Conservation (phyloP, 2,329 filamentous ascomycete genomes). For the Diaporthe vexans region DNA sequence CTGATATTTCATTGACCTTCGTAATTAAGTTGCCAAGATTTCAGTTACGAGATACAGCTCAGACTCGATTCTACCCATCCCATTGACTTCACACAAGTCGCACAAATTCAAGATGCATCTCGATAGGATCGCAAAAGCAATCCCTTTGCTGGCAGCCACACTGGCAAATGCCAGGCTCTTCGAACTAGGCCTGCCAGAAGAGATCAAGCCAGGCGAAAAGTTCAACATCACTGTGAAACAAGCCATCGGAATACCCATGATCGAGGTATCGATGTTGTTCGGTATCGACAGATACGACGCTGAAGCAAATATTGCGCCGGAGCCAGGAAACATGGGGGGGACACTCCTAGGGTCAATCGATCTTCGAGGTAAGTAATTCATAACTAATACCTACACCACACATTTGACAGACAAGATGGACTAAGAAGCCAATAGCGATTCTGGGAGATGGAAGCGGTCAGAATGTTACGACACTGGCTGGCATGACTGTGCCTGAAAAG, state of each 20-base stretch:
- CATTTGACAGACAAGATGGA: neutral
- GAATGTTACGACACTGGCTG: neutral
- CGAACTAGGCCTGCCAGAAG: slow-evolving; percentile 5
- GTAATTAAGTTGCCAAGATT: neutral
- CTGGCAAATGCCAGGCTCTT: slow-evolving; percentile 6
- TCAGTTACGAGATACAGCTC: neutral
- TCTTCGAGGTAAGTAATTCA: neutral
- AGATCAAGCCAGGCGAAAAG: neutral
- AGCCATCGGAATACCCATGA: neutral
- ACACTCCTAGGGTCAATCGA: slow-evolving; percentile 8
- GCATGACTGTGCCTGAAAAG: neutral
- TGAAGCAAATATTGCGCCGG: neutral
- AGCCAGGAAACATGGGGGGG: slow-evolving; percentile 13
- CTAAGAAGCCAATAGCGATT: neutral
- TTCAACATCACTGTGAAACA: slow-evolving; percentile 12
- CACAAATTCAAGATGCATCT: neutral
- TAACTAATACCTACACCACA: neutral
- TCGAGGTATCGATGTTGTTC: slow-evolving; percentile 9
- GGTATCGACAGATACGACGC: slow-evolving; percentile 15
- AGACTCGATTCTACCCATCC: neutral
- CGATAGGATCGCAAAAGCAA: neutral
- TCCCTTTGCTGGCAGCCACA: neutral
- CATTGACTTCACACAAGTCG: neutral
- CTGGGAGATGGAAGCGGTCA: slow-evolving; percentile 7
- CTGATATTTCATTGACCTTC: neutral